Evolutionary conservation across 805 yeast species (phyloP), one percentile per base, ranked within the genome.

Genomic region (Lachancea thermotolerans): DNA sequence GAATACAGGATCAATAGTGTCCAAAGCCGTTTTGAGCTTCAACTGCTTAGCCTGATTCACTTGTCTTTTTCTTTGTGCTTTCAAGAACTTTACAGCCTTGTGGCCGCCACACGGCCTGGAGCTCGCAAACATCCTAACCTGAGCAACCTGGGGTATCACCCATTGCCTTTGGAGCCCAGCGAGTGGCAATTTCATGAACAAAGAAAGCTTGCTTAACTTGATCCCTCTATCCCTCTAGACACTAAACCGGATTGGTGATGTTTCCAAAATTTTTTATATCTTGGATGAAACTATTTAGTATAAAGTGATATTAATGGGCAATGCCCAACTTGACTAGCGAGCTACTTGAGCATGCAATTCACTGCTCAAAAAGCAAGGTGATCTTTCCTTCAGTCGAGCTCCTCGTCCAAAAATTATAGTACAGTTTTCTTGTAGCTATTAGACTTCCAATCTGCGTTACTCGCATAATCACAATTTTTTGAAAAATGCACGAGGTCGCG

Each of bases 1-100:
- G 44, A 89, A 72, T 4, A 90, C 95, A 1, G 97, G 97, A 65
- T 90, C 97, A 28, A 85, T 75, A 44, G 67, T 64, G 42, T 68
- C 74, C 28, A 57, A 39, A 7, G 58, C 47, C 16, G 49, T 54
- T 41, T 54, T 51, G n/a, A 63, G 39, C 15, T 47, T 49, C 7
- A 55, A 52, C 44, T 66, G 70, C 36, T 59, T 62, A n/a, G 62
- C 65, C 40, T 58, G 60, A 50, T 67, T 67, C 46, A 58, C 50
- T 42, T 61, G 68, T 51, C 59, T 61, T 36, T 52, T 58, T 47
- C 58, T 61, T 38, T 64, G 67, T 10, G 68, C 58, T 40, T 60
- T 64, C 41, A 62, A 47, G 47, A 57, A 64, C 42, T 55, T 58
- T 36, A 56, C 51, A 25, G 68, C 65, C 41, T 58, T 65, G 8